Base-by-base conservation (phyloP, 2,329 filamentous ascomycete genomes). In the Ambrosiella cleistominuta region DNA sequence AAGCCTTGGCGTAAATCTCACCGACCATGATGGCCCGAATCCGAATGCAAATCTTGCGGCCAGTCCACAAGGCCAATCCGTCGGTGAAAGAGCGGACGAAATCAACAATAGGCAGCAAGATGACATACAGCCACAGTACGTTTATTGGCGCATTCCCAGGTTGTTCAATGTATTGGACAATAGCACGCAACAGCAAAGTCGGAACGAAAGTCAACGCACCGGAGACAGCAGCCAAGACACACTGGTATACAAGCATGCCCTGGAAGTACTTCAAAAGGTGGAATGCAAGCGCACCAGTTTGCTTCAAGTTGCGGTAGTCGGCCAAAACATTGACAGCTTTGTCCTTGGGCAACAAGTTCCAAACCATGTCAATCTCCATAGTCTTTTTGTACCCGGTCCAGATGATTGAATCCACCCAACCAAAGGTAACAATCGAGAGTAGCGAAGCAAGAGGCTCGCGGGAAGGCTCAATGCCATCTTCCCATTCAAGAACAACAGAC, bases 121-220 rank as follows among this genome's bases (percentile, higher is more conserved):
- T 88, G 52, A 97, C 93, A 65, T 91, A 95, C 55, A 98, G 81
- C 93, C 93, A 98, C 19, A 95, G 83, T 15, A 95, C 89, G 67
- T 93, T 97, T 54, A 78, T 72, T 0, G 93, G 90, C 0, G 85
- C 85, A 2, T 75, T 73, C 0, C 80, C 76, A 1, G 90, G 89
- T 58, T 85, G 75, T 70, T 98, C 89, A n/a, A 97, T 85, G 66
- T 94, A 96, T 69, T 96, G 83, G 36, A 98, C 75, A 61, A 98
- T 97, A 13, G 85, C 85, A 67, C 90, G 91, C 45, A 98, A 77
- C 17, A 98, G 78, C 53, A 98, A 74, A 2, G 93, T 98, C 1
- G 93, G 93, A 12, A 87, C 82, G 70, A 97, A 98, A 1, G 87
- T 90, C 63, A 97, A 86, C 42, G 93, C 69, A 17, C 88, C 89